These are phyloP conservation scores for Salix koriyanagi DNA, from an alignment of 345 rosid species.

Conservation along the genomic window DNA sequence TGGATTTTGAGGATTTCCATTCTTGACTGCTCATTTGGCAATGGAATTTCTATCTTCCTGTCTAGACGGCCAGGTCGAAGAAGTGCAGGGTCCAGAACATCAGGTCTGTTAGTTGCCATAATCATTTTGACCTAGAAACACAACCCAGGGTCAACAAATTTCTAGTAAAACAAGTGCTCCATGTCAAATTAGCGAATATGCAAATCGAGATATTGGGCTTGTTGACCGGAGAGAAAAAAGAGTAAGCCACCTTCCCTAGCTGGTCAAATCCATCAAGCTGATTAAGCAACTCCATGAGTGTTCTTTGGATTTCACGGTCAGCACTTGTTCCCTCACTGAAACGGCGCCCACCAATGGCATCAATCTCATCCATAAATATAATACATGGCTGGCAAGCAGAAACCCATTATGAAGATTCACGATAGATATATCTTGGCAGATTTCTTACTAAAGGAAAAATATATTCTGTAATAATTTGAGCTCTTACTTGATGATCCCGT, in stretches of 20 bases:
- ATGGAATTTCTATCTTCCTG: constrained; percentile 90
- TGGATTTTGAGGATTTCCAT: constrained; percentile 97
- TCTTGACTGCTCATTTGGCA: constrained; percentile 96
- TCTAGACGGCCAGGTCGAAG: constrained; percentile 93
- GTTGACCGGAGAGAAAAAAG: background rate
- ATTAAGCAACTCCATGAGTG: constrained; percentile 94
- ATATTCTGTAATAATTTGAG: background rate
- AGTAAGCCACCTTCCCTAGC: constrained; percentile 77
- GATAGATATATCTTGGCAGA: background rate
- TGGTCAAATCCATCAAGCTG: constrained; percentile 99
- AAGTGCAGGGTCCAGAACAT: constrained; percentile 97
- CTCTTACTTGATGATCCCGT: constrained; percentile 87
- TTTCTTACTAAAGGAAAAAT: background rate
- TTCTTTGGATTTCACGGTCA: constrained; percentile 98
- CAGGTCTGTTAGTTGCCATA: constrained; percentile 98
- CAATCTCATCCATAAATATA: constrained; percentile 99
- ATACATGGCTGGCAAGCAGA: constrained; percentile 68
- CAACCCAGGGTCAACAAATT: background rate
- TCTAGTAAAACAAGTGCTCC: background rate
- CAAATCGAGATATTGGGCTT: background rate
- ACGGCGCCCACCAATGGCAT: constrained; percentile 99
- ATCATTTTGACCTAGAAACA: constrained; percentile 85
- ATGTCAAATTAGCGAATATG: background rate
- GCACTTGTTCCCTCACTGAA: constrained; percentile 99
- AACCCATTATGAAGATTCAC: background rate